Conservation (phyloP, 129 eudicot genomes). For the Escallonia herrerae region DNA sequence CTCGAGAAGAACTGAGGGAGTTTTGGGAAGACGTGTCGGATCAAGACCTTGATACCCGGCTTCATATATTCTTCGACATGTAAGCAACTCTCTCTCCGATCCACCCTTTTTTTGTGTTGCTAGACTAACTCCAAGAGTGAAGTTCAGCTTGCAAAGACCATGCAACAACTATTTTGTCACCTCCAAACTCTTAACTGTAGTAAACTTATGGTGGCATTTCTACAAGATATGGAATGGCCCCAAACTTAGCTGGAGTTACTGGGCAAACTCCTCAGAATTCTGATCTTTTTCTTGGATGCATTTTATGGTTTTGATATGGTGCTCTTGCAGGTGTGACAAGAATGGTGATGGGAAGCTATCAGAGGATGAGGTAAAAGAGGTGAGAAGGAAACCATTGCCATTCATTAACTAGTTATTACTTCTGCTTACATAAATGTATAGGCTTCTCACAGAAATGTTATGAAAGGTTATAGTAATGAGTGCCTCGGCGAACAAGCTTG, state of each 20-base stretch:
- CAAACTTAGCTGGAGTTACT: too few species aligned
- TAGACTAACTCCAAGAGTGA: too few species aligned
- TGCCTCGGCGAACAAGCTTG: conserved; percentile 50
- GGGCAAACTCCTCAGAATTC: too few species aligned
- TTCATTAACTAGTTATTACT: background rate
- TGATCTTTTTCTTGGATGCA: too few species aligned
- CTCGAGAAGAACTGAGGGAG: conserved; percentile 15
- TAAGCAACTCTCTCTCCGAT: conserved; percentile 2
- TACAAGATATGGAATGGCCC: too few species aligned
- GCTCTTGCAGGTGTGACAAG: conserved; percentile 46
- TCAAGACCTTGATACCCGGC: conserved; percentile 35
- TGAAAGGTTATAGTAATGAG: conserved; percentile 48
- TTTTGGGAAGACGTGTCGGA: conserved; percentile 48
- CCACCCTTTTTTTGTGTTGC: background rate
- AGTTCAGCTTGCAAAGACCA: too few species aligned
- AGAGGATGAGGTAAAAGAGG: conserved; percentile 56
- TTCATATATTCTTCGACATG: conserved; percentile 58
- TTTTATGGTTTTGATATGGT: background rate
- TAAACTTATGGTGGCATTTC: too few species aligned
- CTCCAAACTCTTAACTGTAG: too few species aligned
- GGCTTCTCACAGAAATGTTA: background rate
- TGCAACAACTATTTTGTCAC: too few species aligned
- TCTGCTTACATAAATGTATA: background rate
- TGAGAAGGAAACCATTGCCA: background rate
- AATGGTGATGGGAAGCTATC: conserved; percentile 56